Evolutionary conservation across 1,284 basidiomycete species (phyloP).

Genomic region (Pseudozyma sp.): DNA sequence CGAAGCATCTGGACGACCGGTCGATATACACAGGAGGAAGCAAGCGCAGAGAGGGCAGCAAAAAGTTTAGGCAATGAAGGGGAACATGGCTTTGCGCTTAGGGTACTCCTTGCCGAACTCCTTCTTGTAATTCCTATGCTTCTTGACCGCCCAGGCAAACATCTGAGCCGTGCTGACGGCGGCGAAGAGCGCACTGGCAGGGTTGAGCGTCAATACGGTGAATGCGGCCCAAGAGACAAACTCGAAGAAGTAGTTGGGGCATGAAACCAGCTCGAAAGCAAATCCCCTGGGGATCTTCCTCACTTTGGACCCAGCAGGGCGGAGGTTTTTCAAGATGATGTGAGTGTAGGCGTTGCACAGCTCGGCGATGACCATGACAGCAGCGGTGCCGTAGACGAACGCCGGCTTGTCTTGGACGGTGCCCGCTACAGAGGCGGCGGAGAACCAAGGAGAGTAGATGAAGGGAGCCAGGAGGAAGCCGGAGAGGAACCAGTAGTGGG

Average conservation of each 20-base stretch:
- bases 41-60: no score
- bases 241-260: conserved; percentile 97
- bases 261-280: conserved; percentile 85
- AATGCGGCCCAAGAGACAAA: conserved; percentile 80
- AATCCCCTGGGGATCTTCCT: conserved; percentile 83
- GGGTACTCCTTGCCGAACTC: conserved; percentile 89
- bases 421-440: conserved; percentile 78
- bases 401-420: conserved; percentile 77
- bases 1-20: no score
- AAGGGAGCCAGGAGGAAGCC: conserved; percentile 70
- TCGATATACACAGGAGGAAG: no score
- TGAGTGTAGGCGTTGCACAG: conserved; percentile 89
- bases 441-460: conserved; percentile 71
- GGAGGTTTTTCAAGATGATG: conserved; percentile 82
- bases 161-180: conserved; percentile 79
- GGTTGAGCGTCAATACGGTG: conserved; percentile 76
- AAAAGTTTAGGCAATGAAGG: conserved; percentile 72
- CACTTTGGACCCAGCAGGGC: conserved; percentile 82
- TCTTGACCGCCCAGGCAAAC: conserved; percentile 89
- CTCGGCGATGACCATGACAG: conserved; percentile 82
- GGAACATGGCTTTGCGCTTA: conserved; percentile 82
- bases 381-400: conserved; percentile 78
- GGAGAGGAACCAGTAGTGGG: conserved; percentile 76
- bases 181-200: conserved; percentile 80
- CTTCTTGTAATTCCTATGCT: conserved; percentile 89